phyloP scores from a whole-genome alignment of 192 early-diverging fungal species.

The Coemansia sp. region DNA sequence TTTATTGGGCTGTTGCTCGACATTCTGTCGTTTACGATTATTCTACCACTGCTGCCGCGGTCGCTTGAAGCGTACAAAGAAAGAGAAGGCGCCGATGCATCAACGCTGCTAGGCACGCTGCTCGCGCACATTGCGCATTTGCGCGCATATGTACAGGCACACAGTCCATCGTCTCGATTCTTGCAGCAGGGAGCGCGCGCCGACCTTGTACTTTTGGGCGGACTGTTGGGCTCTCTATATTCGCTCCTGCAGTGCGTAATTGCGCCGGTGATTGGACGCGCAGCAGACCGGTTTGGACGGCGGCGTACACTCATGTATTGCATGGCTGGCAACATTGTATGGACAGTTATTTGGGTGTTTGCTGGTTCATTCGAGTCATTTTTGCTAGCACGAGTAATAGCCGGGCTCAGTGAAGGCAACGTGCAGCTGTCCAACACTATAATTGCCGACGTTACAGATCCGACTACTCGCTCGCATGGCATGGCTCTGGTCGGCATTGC shows the following conservation, averaged over 20 bases:
- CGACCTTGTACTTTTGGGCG: conserved; percentile 83
- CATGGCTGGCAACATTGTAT: conserved; percentile 90
- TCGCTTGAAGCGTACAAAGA: conserved; percentile 83
- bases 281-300: conserved; percentile 78
- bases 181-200: conserved; percentile 38
- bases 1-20: conserved; percentile 89
- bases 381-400: conserved; percentile 80
- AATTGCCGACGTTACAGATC: conserved; percentile 89
- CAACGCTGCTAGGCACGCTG: conserved; percentile 41
- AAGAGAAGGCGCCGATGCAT: conserved; percentile 38
- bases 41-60: conserved; percentile 90
- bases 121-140: conserved; percentile 15
- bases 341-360: conserved; percentile 90
- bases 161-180: conserved; percentile 37
- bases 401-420: conserved; percentile 95
- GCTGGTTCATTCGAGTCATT: conserved; percentile 79
- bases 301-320: conserved; percentile 76
- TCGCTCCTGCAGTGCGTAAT: conserved; percentile 89
- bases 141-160: conserved; percentile 16
- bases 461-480: conserved; percentile 68
- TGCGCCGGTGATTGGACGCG: conserved; percentile 77
- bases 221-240: conserved; percentile 87
- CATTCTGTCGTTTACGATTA: conserved; percentile 96
- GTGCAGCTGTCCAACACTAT: conserved; percentile 95
- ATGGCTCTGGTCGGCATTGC: conserved; percentile 95